Evolutionary conservation across 257 asterid genomes (phyloP).

Genomic region (Echium plantagineum): DNA sequence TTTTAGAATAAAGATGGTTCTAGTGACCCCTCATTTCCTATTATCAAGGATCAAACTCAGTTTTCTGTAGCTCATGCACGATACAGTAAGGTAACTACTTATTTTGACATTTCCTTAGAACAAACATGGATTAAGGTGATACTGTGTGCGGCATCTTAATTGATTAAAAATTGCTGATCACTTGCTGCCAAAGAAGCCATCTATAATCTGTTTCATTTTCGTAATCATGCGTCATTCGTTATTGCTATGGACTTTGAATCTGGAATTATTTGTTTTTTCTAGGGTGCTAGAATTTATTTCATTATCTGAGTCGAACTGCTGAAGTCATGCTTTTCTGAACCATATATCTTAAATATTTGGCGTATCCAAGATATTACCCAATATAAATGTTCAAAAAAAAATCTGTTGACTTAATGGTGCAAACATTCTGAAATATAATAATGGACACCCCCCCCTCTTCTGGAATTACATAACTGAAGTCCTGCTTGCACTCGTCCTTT

Average conservation of each 20-base stretch:
- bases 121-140: neutral
- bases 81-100: constrained; percentile 69
- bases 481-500: neutral
- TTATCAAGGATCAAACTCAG: constrained; percentile 85
- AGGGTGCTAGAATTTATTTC: neutral
- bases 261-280: neutral
- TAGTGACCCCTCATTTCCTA: constrained; percentile 46
- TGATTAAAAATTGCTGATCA: neutral
- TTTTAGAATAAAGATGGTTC: constrained; percentile 58
- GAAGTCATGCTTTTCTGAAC: no score
- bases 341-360: neutral
- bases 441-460: no score
- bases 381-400: no score
- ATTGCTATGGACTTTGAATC: neutral
- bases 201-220: neutral
- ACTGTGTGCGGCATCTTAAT: neutral
- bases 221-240: neutral
- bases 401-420: no score
- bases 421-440: no score
- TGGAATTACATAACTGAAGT: no score
- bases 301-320: neutral
- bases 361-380: neutral
- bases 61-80: constrained; percentile 96
- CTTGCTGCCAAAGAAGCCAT: neutral
- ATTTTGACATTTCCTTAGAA: neutral